A percentile compares a stretch with the other conserved stretches of the same genome.
These are phyloP conservation scores for Trypanosomatidae sp. DNA, from an alignment of 208 protist species.

Conservation along the genomic window DNA sequence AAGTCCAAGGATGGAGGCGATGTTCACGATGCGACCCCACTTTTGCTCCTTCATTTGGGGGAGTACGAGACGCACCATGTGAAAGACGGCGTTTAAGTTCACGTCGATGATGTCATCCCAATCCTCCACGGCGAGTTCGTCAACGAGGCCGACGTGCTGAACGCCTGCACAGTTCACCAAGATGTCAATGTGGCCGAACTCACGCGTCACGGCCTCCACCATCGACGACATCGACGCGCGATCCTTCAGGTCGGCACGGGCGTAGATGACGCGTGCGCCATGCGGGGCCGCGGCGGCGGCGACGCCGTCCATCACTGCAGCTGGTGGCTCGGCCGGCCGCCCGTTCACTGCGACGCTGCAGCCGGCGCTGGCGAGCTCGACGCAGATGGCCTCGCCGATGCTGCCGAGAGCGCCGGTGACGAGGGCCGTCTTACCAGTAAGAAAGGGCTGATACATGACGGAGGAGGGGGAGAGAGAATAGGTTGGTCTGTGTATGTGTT, in stretches of 20 bases:
- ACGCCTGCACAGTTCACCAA: slow-evolving; percentile 63
- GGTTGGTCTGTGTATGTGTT: no score
- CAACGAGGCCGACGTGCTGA: slow-evolving; percentile 40
- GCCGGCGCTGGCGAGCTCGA: slow-evolving; percentile 31
- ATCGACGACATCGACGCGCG: no score
- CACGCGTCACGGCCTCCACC: no score
- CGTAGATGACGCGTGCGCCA: no score
- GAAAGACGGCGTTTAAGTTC: slow-evolving; percentile 42
- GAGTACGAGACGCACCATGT: slow-evolving; percentile 35
- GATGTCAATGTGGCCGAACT: slow-evolving; percentile 41
- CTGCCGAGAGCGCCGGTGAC: slow-evolving; percentile 42
- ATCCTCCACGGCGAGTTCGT: slow-evolving; percentile 33
- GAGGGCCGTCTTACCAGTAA: no score
- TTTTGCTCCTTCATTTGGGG: slow-evolving; percentile 35
- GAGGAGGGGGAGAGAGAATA: no score
- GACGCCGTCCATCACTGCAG: no score
- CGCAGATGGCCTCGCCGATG: slow-evolving; percentile 49
- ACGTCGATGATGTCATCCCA: slow-evolving; percentile 51
- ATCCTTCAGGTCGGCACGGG: no score
- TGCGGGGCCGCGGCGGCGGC: no score
- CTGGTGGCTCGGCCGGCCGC: no score
- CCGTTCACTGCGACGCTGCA: slow-evolving; percentile 30
- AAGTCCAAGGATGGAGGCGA: slow-evolving; percentile 43
- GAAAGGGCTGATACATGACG: no score
- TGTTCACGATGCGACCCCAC: slow-evolving; percentile 53